Percentiles rank a stretch among this genome's conserved stretches.
phyloP scores from a whole-genome alignment of 257 asterid genomes.

The Eustoma russellianum region DNA sequence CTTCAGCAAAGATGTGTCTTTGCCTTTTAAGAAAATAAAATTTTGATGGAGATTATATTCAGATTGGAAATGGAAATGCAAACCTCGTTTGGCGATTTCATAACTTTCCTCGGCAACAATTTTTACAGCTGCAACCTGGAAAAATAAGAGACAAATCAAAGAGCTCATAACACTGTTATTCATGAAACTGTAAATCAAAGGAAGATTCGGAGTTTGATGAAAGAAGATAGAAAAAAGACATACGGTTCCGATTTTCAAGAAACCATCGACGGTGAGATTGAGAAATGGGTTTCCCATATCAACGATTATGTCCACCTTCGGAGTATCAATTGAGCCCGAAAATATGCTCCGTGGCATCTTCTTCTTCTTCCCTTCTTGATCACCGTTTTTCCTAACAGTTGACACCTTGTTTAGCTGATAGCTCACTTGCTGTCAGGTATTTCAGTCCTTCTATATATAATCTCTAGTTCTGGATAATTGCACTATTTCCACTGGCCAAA shows the following conservation, averaged over 20 bases:
- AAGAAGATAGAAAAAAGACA: background rate
- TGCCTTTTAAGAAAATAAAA: too few species aligned
- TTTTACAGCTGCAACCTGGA: constrained; percentile 67
- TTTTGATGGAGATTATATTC: too few species aligned
- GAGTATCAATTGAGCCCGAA: constrained; percentile 33
- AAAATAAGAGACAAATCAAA: background rate
- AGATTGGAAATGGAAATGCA: background rate
- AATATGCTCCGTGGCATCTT: constrained; percentile 36
- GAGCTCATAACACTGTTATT: too few species aligned
- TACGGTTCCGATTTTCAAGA: constrained; percentile 73
- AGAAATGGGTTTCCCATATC: constrained; percentile 71
- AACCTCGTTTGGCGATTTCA: constrained; percentile 46
- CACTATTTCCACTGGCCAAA: too few species aligned
- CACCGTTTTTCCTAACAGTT: background rate
- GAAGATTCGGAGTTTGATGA: background rate
- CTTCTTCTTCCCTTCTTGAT: background rate
- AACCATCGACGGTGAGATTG: constrained; percentile 61
- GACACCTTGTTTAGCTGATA: background rate
- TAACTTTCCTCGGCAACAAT: constrained; percentile 69
- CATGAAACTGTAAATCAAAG: background rate
- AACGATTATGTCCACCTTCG: constrained; percentile 42
- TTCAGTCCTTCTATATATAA: too few species aligned
- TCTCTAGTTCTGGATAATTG: too few species aligned
- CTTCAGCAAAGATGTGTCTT: too few species aligned
- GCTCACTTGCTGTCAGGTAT: background rate